Evolutionary conservation across 2,329 filamentous ascomycete genomes (phyloP), one percentile per base, ranked within the genome.

Genomic region (Colletotrichum higginsianum): DNA sequence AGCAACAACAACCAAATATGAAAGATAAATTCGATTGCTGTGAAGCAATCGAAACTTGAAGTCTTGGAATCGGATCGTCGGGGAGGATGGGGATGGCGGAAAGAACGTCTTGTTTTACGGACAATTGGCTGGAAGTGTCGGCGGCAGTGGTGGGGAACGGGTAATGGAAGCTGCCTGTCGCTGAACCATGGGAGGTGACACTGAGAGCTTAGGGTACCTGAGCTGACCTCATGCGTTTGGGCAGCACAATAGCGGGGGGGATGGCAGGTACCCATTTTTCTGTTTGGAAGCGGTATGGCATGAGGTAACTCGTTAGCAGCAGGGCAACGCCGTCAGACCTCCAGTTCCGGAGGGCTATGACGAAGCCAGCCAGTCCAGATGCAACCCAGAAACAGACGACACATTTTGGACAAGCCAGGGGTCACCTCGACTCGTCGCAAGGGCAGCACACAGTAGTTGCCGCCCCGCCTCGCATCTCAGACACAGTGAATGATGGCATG

Each of bases 321-420:
- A 8, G 47, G 18, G 60, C 30, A 72, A 63, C 69, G 55, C 65
- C 40, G 58, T 58, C 65, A 61, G 64, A 61, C 64, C 71, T 61
- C 67, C 50, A 53, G 70, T 49, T 58, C 52, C 68, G 49, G 55
- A 50, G 63, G 67, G 70, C 70, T 72, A 71, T 72, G 70, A 72
- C 70, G 70, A 72, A 71, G 70, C 55, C 61, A 38, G 53, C 66
- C 53, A 68, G 46, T 26, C 18, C 56, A 55, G 47, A 62, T 60
- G 26, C 66, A 69, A 63, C 60, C 64, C 55, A 52, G 52, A 53
- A 62, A 49, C 46, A 58, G 42, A 49, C 26, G 38, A 50, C 23
- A 55, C 42, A 47, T 35, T 35, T 9, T 9, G 30, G 52, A 50
- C 50, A 64, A 47, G 52, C 16, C 56, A 67, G 56, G 63, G 56